Evolutionary conservation across 1,139 yeast species (phyloP), one percentile per base, ranked within the genome.

Genomic region (Diutina ranongensis): DNA sequence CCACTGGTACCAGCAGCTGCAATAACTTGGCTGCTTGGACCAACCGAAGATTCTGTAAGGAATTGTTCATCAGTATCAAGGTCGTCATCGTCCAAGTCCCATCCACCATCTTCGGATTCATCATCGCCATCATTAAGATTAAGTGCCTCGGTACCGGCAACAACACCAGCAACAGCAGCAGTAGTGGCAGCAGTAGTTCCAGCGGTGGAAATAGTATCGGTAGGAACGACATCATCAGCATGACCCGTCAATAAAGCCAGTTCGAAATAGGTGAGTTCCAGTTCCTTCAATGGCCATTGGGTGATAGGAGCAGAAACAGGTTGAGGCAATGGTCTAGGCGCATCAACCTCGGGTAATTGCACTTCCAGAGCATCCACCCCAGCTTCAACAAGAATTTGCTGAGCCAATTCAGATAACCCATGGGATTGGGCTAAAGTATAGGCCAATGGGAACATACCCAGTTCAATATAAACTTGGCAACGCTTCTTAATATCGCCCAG

Each of bases 341-440:
- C 62, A 10, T 68, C 78, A 44, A 65, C 55, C 47, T 72, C 78
- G 5, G 94, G 94, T 51, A 87, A 67, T 47, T 75, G 75, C 48
- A 89, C 73, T 48, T 83, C 85, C 46, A 69, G 69, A 53, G 77
- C 87, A 33, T 72, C 70, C 34, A 85, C 71, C 9, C 80, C 86
- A 27, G 89, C 78, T 53, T 83, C 81, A 44, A 74, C 75, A 53
- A 89, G 68, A 48, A 86, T 83, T 45, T 78, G 73, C 44, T 76
- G 73, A 27, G 95, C 95, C 49, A 82, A 68, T 38, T 80, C 89
- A 38, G 72, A 76, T 52, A 88, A 74, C 4, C 96, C 97, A 55
- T 83, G 84, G 33, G 94, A 72, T 62, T 85, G 86, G 25, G 98
- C 97, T 51, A 89, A 75, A 25, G 97, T 85, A 61, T 88, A 94